A percentile compares a stretch with the other conserved stretches of the same genome.
phyloP scores from a whole-genome alignment of 2,329 filamentous ascomycete species.

The Pseudopithomyces maydicus region DNA sequence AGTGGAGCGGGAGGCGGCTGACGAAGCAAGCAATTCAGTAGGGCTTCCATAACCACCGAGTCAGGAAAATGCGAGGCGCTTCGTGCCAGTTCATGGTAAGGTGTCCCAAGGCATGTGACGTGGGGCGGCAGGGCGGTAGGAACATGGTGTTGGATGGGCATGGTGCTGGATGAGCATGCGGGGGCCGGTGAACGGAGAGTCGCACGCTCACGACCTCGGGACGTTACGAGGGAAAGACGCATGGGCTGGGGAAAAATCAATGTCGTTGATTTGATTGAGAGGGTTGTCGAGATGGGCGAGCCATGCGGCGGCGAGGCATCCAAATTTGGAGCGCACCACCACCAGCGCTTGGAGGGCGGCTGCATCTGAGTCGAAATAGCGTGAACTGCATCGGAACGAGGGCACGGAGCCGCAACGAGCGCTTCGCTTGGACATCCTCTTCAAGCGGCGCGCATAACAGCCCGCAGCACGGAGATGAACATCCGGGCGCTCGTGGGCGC shows the following conservation, averaged over 20 bases:
- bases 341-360: slow-evolving; percentile 35
- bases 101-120: not conserved
- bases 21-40: not conserved
- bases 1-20: not conserved
- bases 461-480: slow-evolving; percentile 16
- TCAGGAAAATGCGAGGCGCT: not conserved
- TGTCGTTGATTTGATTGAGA: not conserved
- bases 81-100: too few species aligned
- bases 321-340: slow-evolving; percentile 28
- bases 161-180: not conserved
- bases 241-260: not conserved
- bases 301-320: slow-evolving; percentile 7
- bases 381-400: slow-evolving; percentile 22
- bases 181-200: not conserved
- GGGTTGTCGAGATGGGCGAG: not conserved
- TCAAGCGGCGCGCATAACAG: slow-evolving; percentile 13
- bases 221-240: not conserved
- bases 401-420: slow-evolving; percentile 39
- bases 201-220: not conserved
- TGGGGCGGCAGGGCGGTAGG: not conserved
- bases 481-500: slow-evolving; percentile 8
- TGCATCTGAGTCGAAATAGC: slow-evolving; percentile 26
- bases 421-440: slow-evolving; percentile 20
- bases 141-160: not conserved
- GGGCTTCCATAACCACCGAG: slow-evolving; percentile 1